phyloP scores from a whole-genome alignment of 192 early-diverging fungal species.

The Coemansia umbellata region DNA sequence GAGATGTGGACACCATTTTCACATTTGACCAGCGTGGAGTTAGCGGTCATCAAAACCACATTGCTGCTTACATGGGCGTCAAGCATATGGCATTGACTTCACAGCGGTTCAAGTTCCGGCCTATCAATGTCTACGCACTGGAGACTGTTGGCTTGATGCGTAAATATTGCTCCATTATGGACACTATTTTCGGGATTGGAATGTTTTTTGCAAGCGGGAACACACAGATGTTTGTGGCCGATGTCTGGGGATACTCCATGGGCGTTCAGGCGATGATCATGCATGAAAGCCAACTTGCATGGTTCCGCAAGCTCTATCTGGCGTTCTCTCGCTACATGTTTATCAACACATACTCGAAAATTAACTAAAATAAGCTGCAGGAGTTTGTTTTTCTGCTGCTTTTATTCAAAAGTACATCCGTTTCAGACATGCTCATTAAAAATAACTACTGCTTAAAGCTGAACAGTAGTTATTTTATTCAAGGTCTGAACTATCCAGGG shows the following conservation, averaged over 20 bases:
- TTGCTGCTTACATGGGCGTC: constrained; percentile 72
- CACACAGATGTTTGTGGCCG: constrained; percentile 57
- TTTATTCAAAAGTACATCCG: no score
- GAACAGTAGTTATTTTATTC: no score
- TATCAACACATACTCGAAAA: constrained; percentile 59
- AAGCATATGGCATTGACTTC: constrained; percentile 52
- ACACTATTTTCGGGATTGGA: constrained; percentile 42
- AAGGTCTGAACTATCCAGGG: no score
- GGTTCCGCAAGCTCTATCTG: constrained; percentile 89
- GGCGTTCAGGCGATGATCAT: constrained; percentile 70
- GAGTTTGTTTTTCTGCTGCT: no score
- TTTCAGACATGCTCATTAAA: no score
- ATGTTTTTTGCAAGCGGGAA: constrained; percentile 11
- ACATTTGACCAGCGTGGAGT: constrained; percentile 89
- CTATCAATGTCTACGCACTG: constrained; percentile 53
- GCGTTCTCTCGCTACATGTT: constrained; percentile 87
- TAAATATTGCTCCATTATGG: constrained; percentile 57
- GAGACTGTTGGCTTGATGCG: constrained; percentile 56
- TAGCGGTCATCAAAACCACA: constrained; percentile 90
- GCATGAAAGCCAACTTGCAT: constrained; percentile 85
- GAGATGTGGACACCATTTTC: constrained; percentile 62
- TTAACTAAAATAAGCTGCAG: constrained; percentile 28
- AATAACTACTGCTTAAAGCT: no score
- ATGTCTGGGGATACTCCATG: constrained; percentile 52
- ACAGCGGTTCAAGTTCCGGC: constrained; percentile 51